These are phyloP conservation scores for Stylosanthes scabra DNA, from an alignment of 331 rosid genomes.

Conservation along the genomic window DNA sequence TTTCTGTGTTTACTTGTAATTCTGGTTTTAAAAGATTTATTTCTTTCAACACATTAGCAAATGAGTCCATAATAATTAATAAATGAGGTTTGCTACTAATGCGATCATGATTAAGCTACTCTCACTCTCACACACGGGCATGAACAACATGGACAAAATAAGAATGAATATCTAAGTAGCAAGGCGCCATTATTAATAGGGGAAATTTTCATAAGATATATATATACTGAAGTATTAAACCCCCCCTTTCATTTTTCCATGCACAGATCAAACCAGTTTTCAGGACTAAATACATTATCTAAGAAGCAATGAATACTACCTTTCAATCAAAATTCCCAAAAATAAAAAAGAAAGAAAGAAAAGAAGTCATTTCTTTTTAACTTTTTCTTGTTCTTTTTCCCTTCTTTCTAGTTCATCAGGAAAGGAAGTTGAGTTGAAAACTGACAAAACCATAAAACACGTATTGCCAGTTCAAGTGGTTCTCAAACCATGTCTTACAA, in stretches of 20 bases:
- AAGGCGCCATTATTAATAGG: neutral
- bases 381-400: neutral
- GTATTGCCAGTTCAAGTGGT: slow-evolving; percentile 35
- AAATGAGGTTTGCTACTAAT: no score
- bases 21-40: no score
- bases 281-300: slow-evolving; percentile 32
- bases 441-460: slow-evolving; percentile 43
- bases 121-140: no score
- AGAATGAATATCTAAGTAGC: neutral
- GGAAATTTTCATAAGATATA: slow-evolving; percentile 5
- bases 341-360: neutral
- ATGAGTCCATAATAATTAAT: no score
- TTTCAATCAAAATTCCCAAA: slow-evolving; percentile 20
- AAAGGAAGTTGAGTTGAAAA: slow-evolving; percentile 33
- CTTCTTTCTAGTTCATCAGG: slow-evolving; percentile 24
- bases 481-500: slow-evolving; percentile 37
- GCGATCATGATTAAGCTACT: no score
- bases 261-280: slow-evolving; percentile 27
- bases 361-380: no score
- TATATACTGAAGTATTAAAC: neutral
- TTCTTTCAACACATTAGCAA: no score
- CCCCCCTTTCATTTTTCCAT: slow-evolving; percentile 7
- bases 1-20: no score
- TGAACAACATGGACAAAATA: no score
- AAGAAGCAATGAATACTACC: slow-evolving; percentile 17